phyloP scores from a whole-genome alignment of 192 early-diverging fungal species.

The Piromyces sp. region DNA sequence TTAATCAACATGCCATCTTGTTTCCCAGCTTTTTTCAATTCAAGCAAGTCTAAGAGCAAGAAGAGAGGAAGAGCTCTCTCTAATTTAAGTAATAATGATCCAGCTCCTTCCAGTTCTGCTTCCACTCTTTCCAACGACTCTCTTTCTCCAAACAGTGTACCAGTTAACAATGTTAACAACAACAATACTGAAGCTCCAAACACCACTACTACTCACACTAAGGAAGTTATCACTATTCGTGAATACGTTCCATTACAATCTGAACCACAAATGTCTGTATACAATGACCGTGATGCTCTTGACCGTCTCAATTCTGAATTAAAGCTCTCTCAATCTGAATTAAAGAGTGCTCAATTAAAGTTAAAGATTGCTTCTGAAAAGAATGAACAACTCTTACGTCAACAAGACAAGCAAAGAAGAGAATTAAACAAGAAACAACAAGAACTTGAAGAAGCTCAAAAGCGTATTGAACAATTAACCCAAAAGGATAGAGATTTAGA shows the following conservation, averaged over 20 bases:
- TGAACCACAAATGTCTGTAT: neutral
- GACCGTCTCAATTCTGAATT: neutral
- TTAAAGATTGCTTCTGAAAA: neutral
- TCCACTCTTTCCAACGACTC: neutral
- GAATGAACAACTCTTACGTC: neutral
- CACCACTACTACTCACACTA: neutral
- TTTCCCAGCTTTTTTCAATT: neutral
- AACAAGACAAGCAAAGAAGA: neutral
- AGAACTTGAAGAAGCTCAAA: neutral
- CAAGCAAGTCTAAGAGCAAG: neutral
- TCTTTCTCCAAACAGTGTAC: neutral
- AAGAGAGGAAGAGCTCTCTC: neutral
- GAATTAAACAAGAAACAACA: neutral
- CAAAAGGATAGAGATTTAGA: neutral
- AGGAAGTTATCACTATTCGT: neutral
- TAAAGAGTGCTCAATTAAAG: neutral
- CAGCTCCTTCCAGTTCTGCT: neutral
- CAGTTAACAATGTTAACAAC: too few species aligned
- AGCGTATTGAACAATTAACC: neutral
- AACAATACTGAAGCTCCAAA: neutral
- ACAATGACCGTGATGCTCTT: neutral
- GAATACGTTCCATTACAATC: neutral
- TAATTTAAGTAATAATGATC: neutral
- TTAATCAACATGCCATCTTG: neutral
- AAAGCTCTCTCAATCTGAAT: neutral